These are phyloP conservation scores for Colletotrichum sp. DNA, from an alignment of 2,329 filamentous ascomycete species.

Conservation along the genomic window DNA sequence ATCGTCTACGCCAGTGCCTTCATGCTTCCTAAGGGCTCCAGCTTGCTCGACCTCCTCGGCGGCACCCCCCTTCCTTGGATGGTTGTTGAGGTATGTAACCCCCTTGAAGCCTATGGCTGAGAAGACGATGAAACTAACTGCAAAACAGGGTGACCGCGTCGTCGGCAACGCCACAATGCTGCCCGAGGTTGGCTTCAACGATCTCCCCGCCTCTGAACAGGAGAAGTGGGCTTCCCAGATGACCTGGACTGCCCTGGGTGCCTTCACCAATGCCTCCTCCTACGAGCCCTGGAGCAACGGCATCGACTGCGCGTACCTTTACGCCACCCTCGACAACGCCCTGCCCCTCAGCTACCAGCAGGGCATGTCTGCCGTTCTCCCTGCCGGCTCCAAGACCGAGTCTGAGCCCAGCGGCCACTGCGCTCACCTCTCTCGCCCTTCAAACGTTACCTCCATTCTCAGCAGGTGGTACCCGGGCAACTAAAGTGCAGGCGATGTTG, in stretches of 20 bases:
- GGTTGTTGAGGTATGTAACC: slow-evolving; percentile 25
- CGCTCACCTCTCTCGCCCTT: slow-evolving; percentile 11
- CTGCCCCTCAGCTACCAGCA: slow-evolving; percentile 25
- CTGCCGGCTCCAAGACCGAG: slow-evolving; percentile 11
- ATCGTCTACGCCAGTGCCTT: slow-evolving; percentile 39
- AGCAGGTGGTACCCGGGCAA: slow-evolving; percentile 18
- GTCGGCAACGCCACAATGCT: slow-evolving; percentile 13
- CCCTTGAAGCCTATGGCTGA: fast-evolving
- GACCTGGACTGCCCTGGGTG: slow-evolving; percentile 14
- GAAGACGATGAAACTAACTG: background rate
- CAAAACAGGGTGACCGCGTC: slow-evolving; percentile 1
- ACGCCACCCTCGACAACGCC: slow-evolving; percentile 28
- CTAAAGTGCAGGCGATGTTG: background rate
- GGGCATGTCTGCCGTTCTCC: slow-evolving; percentile 24
- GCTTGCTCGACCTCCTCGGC: slow-evolving; percentile 28
- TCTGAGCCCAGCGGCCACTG: slow-evolving; percentile 16
- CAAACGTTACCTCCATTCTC: slow-evolving; percentile 12
- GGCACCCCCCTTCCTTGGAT: slow-evolving; percentile 29
- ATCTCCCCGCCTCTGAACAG: slow-evolving; percentile 10
- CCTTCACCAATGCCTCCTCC: slow-evolving; percentile 13
- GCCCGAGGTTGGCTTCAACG: slow-evolving; percentile 19
- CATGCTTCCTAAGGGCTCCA: slow-evolving; percentile 30
- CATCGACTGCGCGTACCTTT: slow-evolving; percentile 29
- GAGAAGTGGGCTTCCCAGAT: slow-evolving; percentile 15
- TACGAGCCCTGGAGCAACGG: slow-evolving; percentile 32